Percentiles rank a stretch among this genome's conserved stretches.
Conservation (phyloP, 2,329 filamentous ascomycete genomes). For the Neospermospora avenae region DNA sequence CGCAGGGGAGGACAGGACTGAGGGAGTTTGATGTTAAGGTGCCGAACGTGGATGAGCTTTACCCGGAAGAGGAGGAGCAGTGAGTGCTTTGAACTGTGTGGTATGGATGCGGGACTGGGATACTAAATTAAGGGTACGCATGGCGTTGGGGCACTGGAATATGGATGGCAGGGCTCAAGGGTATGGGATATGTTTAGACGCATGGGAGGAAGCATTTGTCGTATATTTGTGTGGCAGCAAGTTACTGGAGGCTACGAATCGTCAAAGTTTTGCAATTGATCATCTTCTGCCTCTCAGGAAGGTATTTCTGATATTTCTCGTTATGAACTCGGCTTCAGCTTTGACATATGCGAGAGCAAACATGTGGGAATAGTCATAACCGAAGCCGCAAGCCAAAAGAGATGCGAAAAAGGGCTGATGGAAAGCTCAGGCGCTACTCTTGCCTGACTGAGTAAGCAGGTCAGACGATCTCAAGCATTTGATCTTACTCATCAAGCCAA, state of each 20-base stretch:
- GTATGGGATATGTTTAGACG: background rate
- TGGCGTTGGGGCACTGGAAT: background rate
- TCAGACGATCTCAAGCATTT: too few relatives aligned
- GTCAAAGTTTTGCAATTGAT: background rate
- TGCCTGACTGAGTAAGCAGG: too few relatives aligned
- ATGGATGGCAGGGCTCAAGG: background rate
- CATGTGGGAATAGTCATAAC: conserved; percentile 45
- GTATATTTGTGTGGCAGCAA: background rate
- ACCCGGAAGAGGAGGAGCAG: conserved; percentile 25
- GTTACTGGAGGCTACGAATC: background rate
- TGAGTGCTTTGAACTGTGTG: background rate
- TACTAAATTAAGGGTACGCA: background rate
- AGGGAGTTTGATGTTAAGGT: conserved; percentile 27
- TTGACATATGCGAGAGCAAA: conserved; percentile 42
- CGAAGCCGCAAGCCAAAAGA: conserved; percentile 41
- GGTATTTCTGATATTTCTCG: too few relatives aligned
- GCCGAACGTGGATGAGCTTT: conserved; percentile 23
- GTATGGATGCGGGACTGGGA: background rate
- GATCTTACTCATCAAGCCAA: too few relatives aligned
- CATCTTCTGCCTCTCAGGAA: background rate
- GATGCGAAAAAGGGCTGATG: conserved; percentile 41
- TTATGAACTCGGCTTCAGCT: too few relatives aligned
- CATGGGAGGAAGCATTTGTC: background rate
- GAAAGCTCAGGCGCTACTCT: conserved; percentile 49
- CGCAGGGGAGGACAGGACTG: conserved; percentile 34